Conservation (phyloP, 805 yeast species). For the Wickerhamomyces canadensis region DNA sequence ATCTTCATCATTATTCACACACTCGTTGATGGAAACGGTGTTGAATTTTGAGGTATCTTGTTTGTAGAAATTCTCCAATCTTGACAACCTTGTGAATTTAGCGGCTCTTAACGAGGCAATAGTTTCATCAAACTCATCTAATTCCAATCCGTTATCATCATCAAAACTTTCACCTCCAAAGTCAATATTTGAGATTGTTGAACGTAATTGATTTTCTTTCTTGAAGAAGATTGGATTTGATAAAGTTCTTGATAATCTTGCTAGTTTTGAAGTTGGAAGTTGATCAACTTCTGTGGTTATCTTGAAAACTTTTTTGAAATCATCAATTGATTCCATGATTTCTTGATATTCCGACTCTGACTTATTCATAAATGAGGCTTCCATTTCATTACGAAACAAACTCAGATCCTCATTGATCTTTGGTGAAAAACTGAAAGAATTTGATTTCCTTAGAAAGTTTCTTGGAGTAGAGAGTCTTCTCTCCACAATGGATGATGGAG, state of each 20-base stretch:
- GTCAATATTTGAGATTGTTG: background rate
- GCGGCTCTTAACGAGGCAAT: conserved; percentile 17
- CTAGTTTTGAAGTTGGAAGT: background rate
- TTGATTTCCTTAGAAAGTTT: conserved; percentile 2
- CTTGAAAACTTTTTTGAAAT: conserved; percentile 7
- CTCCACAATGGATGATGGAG: conserved; percentile 2
- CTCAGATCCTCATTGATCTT: conserved; percentile 1
- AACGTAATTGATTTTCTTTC: no score
- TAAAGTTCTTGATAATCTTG: background rate
- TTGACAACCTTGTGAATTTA: conserved; percentile 11
- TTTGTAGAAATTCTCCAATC: conserved; percentile 5
- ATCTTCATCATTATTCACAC: conserved; percentile 1
- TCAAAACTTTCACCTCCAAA: background rate
- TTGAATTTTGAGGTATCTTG: background rate
- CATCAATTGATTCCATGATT: conserved; percentile 8
- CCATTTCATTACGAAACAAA: conserved; percentile 11
- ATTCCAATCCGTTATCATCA: conserved; percentile 4
- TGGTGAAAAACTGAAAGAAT: conserved; percentile 7
- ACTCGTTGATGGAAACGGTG: background rate
- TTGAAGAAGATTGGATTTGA: background rate
- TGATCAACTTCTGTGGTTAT: background rate
- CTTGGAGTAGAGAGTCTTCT: background rate
- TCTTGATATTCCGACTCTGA: conserved; percentile 4
- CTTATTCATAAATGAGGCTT: conserved; percentile 4
- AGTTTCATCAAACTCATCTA: conserved; percentile 10